Conservation (phyloP, 805 yeast species). For the Metschnikowia chrysomelidarum region DNA sequence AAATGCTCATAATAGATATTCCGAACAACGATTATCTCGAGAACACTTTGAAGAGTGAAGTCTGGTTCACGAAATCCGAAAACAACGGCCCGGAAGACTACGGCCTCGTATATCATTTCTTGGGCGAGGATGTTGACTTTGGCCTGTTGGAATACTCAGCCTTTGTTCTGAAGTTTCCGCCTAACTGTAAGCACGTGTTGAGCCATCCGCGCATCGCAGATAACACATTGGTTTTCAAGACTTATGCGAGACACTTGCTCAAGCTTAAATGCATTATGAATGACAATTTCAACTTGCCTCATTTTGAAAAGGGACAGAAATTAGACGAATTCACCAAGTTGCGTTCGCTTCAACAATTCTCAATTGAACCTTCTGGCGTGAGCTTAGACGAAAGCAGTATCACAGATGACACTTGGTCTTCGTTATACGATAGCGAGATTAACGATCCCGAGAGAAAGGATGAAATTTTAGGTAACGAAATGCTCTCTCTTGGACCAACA, state of each 20-base stretch:
- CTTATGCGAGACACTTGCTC: slow-evolving; percentile 51
- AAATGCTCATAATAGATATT: slow-evolving; percentile 69
- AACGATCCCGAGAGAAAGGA: slow-evolving; percentile 14
- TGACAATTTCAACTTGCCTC: slow-evolving; percentile 43
- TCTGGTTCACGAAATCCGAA: slow-evolving; percentile 32
- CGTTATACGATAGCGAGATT: slow-evolving; percentile 30
- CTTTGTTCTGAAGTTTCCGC: slow-evolving; percentile 57
- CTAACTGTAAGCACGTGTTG: slow-evolving; percentile 55
- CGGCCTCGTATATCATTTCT: slow-evolving; percentile 68
- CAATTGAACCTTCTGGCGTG: slow-evolving; percentile 25
- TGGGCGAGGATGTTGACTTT: slow-evolving; percentile 60
- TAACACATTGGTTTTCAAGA: slow-evolving; percentile 56
- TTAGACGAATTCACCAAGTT: slow-evolving; percentile 20
- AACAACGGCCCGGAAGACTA: slow-evolving; percentile 36
- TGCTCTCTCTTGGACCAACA: slow-evolving; percentile 20
- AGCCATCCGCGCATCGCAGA: slow-evolving; percentile 70
- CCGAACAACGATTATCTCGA: slow-evolving; percentile 50
- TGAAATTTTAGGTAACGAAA: slow-evolving; percentile 19
- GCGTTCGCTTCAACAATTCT: slow-evolving; percentile 32
- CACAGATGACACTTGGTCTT: slow-evolving; percentile 25
- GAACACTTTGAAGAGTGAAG: slow-evolving; percentile 24
- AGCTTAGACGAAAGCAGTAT: slow-evolving; percentile 19
- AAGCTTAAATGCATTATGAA: slow-evolving; percentile 56
- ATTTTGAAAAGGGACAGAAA: slow-evolving; percentile 22
- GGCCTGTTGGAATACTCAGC: slow-evolving; percentile 39